Evolutionary conservation across 176 grass and related monocot genomes (phyloP).

Genomic region (Themeda triandra): DNA sequence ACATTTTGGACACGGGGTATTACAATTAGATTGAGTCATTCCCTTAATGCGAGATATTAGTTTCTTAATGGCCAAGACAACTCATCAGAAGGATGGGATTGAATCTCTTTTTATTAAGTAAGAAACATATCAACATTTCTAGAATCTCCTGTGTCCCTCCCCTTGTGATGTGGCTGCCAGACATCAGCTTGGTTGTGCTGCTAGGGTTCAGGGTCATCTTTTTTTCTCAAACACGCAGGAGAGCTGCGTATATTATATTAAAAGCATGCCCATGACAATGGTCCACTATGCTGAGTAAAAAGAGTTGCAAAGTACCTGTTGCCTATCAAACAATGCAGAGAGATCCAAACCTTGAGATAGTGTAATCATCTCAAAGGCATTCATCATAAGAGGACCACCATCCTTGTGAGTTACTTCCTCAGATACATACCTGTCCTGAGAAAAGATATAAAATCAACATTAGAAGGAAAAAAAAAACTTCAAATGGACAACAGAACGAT

Average conservation of each 20-base stretch:
- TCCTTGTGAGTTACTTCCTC: slow-evolving; percentile 61
- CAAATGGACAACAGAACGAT: slow-evolving; percentile 10
- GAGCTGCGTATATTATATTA: too few species aligned
- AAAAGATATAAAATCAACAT: slow-evolving; percentile 28
- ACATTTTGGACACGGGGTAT: background rate
- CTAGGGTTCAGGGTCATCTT: background rate
- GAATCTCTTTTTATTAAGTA: background rate
- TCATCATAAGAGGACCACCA: slow-evolving; percentile 87
- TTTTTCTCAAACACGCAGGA: too few species aligned
- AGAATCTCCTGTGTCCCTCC: background rate
- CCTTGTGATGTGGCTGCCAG: background rate
- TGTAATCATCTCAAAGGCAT: slow-evolving; percentile 99
- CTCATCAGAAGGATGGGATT: background rate
- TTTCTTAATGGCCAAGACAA: background rate
- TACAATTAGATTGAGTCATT: background rate
- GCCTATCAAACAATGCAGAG: slow-evolving; percentile 92
- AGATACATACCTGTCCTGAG: slow-evolving; percentile 81
- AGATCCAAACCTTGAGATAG: slow-evolving; percentile 94
- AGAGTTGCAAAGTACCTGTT: slow-evolving; percentile 56
- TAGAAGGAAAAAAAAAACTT: background rate
- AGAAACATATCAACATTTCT: background rate
- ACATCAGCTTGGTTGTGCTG: background rate
- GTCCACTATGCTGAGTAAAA: slow-evolving; percentile 14
- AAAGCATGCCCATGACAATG: background rate
- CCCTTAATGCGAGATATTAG: background rate